Evolutionary conservation across 192 early-diverging fungal genomes (phyloP).

Genomic region (Podila minutissima): DNA sequence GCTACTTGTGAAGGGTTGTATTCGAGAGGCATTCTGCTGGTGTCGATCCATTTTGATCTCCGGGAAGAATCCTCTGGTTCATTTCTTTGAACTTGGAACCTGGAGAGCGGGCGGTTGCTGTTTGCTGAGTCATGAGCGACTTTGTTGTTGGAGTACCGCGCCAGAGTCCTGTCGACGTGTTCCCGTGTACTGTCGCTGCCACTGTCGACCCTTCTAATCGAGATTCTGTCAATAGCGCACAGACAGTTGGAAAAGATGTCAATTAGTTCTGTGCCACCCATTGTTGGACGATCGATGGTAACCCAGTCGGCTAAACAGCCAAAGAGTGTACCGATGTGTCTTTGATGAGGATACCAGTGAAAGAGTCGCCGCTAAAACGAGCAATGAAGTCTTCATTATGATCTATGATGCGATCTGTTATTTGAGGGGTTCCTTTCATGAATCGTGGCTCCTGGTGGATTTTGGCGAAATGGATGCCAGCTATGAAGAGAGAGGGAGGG

Average conservation of each 20-base stretch:
- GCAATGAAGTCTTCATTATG: not conserved
- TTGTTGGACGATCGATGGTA: too few relatives aligned
- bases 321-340: not conserved
- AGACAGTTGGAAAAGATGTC: too few relatives aligned
- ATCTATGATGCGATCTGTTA: not conserved
- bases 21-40: conserved; percentile 7
- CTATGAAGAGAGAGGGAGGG: too few relatives aligned
- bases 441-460: too few relatives aligned
- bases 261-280: too few relatives aligned
- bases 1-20: conserved; percentile 18
- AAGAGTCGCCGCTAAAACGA: not conserved
- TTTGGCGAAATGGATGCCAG: too few relatives aligned
- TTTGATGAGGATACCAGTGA: not conserved
- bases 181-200: not conserved
- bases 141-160: conserved; percentile 4
- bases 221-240: not conserved
- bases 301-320: too few relatives aligned
- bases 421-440: not conserved
- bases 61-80: not conserved
- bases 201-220: not conserved
- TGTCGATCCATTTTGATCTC: conserved; percentile 13
- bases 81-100: too few relatives aligned
- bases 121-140: too few relatives aligned
- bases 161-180: not conserved
- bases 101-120: too few relatives aligned